Base-by-base conservation (phyloP, 192 early-diverging fungal genomes). In the Funneliformis mosseae region DNA sequence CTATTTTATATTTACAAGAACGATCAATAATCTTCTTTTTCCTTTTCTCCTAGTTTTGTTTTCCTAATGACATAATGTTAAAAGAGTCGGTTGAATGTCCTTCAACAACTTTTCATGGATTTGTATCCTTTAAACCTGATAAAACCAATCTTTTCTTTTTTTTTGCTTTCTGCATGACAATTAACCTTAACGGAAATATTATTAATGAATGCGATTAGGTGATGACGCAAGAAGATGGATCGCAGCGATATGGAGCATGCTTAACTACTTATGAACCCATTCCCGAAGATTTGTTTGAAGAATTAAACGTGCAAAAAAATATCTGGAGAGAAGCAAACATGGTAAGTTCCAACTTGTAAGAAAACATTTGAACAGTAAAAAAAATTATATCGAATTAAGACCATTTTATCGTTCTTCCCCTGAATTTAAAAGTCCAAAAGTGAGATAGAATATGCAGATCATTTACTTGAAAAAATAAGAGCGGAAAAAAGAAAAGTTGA, bases 201-300 rank as follows among this genome's bases (percentile, higher is more conserved):
- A 55, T 41, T 55, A 55, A 55, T 55, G 50, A 55, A 21, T 18
- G 50, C 5, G 14, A 25, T 76, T 76, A 76, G 74, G 74, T 59
- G 9, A 86, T 86, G 85, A 86, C 85, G 0, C 85, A 86, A 63
- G 85, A 86, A 72, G 82, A 81, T 18, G 85, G 85, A 27, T 83
- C 80, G n/a, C 73, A 81, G 42, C 82, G 82, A 12, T 83, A 86
- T 46, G 85, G 81, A 1, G 80, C 82, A 78, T 86, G 85, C 70
- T 78, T 86, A 14, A 86, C 83, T 3, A 71, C 83, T 4, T 86
- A 82, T n/a, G 85, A 86, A 41, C 75, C 82, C 23, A 67, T 82
- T 38, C 76, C 79, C 14, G 74, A 76, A 12, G 18, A 39, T 28
- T 39, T 76, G 45, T 41, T 59, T 60, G 48, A 76, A 3, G 74